Evolutionary conservation across 2,329 filamentous ascomycete species (phyloP).

Genomic region (Xylariaceae sp.): DNA sequence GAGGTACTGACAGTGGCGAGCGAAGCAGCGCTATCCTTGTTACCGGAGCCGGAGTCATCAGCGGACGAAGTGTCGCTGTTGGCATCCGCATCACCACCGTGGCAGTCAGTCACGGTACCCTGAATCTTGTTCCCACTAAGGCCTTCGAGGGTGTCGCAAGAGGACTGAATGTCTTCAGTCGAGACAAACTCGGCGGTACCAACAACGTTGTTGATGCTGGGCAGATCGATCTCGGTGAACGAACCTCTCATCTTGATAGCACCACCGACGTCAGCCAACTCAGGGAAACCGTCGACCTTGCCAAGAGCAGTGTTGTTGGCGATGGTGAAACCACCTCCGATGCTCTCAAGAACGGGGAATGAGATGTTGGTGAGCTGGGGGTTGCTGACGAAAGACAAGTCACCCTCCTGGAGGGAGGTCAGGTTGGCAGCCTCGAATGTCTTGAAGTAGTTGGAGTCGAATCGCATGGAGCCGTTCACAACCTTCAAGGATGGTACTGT

Average conservation of each 20-base stretch:
- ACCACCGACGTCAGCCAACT: slow-evolving; percentile 67
- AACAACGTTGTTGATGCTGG: slow-evolving; percentile 61
- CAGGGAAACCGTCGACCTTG: slow-evolving; percentile 62
- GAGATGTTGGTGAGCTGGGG: slow-evolving; percentile 66
- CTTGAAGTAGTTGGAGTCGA: slow-evolving; percentile 73
- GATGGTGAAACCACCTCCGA: slow-evolving; percentile 78
- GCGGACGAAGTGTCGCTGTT: slow-evolving; percentile 41
- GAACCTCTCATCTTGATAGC: slow-evolving; percentile 81
- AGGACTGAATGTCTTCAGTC: slow-evolving; percentile 55
- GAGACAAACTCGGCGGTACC: slow-evolving; percentile 69
- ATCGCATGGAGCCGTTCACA: slow-evolving; percentile 76
- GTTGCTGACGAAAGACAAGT: slow-evolving; percentile 62
- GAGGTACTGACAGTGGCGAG: slow-evolving; percentile 43
- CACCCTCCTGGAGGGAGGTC: slow-evolving; percentile 57
- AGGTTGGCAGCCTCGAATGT: slow-evolving; percentile 64
- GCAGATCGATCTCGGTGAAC: slow-evolving; percentile 70
- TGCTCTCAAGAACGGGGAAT: slow-evolving; percentile 61
- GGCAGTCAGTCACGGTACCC: slow-evolving; percentile 45
- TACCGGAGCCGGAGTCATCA: slow-evolving; percentile 20
- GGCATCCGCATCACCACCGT: slow-evolving; percentile 46
- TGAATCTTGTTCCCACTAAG: slow-evolving; percentile 40
- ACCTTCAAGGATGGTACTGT: slow-evolving; percentile 65
- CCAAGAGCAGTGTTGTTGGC: slow-evolving; percentile 78
- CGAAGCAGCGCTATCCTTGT: slow-evolving; percentile 38
- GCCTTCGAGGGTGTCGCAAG: slow-evolving; percentile 51